phyloP scores from a whole-genome alignment of 164 flowering plant genomes.

The Piper betle region DNA sequence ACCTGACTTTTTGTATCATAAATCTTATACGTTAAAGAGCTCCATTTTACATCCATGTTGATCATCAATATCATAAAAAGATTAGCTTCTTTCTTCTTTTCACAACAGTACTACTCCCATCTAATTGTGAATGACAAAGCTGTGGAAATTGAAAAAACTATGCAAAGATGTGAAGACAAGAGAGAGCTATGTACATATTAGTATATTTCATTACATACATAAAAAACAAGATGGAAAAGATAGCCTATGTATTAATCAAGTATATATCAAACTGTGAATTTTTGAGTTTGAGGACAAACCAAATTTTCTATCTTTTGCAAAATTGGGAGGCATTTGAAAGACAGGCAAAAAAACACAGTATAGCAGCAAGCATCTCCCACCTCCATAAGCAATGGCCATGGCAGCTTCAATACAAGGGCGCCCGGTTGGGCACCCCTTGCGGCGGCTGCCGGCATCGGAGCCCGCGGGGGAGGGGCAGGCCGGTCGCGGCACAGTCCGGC shows the following conservation, averaged over 20 bases:
- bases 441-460: conserved; percentile 25
- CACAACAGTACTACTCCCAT: background rate
- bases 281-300: background rate
- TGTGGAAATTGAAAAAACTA: background rate
- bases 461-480: conserved; percentile 21
- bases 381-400: background rate
- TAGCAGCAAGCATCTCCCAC: background rate
- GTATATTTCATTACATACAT: too few relatives aligned
- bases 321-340: conserved; percentile 19
- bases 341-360: background rate
- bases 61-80: too few relatives aligned
- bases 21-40: background rate
- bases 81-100: background rate
- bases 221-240: conserved; percentile 4
- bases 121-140: background rate
- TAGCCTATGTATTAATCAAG: background rate
- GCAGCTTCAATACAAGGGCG: conserved; percentile 42
- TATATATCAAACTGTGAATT: background rate
- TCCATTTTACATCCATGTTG: background rate
- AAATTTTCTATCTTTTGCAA: conserved; percentile 16
- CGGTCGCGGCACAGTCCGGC: conserved; percentile 23
- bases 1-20: background rate
- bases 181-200: background rate
- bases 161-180: background rate
- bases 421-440: conserved; percentile 60